These are phyloP conservation scores for Clonostachys byssicola DNA, from an alignment of 2,329 filamentous ascomycete genomes.

Conservation along the genomic window DNA sequence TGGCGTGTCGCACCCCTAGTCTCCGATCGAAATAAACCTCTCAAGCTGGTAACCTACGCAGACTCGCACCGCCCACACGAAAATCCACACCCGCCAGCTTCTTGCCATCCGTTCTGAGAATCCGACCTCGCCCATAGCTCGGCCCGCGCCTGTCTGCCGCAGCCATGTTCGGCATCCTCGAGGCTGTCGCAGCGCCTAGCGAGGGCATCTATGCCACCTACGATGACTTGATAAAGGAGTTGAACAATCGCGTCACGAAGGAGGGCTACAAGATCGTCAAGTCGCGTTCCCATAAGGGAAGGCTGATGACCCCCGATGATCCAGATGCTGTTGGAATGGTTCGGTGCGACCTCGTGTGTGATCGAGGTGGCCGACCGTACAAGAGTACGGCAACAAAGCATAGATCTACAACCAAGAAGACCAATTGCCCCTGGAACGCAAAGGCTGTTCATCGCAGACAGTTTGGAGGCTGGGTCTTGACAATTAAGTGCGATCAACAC, in stretches of 20 bases:
- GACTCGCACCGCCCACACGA: slow-evolving; percentile 8
- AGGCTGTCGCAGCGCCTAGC: slow-evolving; percentile 29
- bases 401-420: slow-evolving; percentile 41
- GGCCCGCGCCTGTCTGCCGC: slow-evolving; percentile 1
- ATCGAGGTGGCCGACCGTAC: slow-evolving; percentile 36
- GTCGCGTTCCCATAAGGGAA: slow-evolving; percentile 33
- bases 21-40: background rate
- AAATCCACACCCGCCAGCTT: slow-evolving; percentile 9
- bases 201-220: slow-evolving; percentile 29
- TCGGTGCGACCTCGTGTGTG: slow-evolving; percentile 38
- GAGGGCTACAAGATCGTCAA: slow-evolving; percentile 42
- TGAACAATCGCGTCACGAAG: slow-evolving; percentile 34
- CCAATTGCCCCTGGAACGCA: slow-evolving; percentile 38
- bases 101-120: background rate
- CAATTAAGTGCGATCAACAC: slow-evolving; percentile 35
- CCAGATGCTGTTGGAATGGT: slow-evolving; percentile 34
- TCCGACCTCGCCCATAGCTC: slow-evolving; percentile 9
- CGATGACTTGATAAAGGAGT: slow-evolving; percentile 33
- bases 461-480: slow-evolving; percentile 38
- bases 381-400: slow-evolving; percentile 37
- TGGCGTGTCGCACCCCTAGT: no score
- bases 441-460: slow-evolving; percentile 38
- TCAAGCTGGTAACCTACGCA: background rate
- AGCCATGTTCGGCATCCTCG: slow-evolving; percentile 38
- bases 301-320: slow-evolving; percentile 31